phyloP scores from a whole-genome alignment of 2,329 filamentous ascomycete species.

The Sclerotinia subarctica region DNA sequence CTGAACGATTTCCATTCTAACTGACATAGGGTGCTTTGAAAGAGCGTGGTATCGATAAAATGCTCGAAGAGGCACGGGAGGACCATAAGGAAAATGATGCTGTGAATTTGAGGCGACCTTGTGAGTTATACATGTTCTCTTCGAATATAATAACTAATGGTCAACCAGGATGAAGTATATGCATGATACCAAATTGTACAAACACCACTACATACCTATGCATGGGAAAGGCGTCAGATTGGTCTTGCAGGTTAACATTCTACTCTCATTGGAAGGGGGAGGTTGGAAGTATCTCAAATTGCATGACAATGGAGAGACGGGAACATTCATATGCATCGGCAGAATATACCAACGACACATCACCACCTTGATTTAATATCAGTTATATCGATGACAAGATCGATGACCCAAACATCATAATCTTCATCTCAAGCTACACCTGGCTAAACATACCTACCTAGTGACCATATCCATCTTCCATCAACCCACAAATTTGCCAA shows the following conservation, averaged over 20 bases:
- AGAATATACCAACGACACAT: neutral
- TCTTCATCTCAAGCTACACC: neutral
- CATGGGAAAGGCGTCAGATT: conserved; percentile 25
- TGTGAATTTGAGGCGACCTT: conserved; percentile 56
- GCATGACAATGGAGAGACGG: neutral
- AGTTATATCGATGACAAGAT: no score
- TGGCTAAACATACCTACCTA: neutral
- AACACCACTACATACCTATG: neutral
- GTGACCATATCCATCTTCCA: neutral
- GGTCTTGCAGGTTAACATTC: neutral
- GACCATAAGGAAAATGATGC: conserved; percentile 85
- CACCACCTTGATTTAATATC: neutral
- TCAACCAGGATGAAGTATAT: neutral
- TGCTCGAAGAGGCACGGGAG: conserved; percentile 86
- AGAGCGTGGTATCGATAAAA: conserved; percentile 84
- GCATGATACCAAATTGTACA: conserved; percentile 4
- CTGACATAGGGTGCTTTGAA: conserved; percentile 71
- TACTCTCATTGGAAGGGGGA: neutral
- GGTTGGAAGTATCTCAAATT: neutral
- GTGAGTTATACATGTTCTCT: conserved; percentile 26
- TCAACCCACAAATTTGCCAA: neutral
- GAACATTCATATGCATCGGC: neutral
- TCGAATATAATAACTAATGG: neutral
- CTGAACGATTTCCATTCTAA: conserved; percentile 3
- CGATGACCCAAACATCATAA: no score